Conservation (phyloP, 2,329 filamentous ascomycete genomes). For the Venturia pyrina region DNA sequence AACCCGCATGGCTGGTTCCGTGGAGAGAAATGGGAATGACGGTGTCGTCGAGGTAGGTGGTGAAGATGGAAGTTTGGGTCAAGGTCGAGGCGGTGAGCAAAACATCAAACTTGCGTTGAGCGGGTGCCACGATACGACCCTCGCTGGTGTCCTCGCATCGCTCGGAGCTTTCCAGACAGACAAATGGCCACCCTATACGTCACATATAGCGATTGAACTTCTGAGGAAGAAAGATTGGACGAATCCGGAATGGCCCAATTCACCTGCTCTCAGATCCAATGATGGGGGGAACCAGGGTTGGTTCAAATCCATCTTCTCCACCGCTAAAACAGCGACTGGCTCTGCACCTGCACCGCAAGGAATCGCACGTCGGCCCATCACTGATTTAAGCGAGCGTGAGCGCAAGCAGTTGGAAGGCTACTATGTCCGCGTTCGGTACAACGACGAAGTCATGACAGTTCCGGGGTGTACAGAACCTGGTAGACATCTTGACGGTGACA, state of each 20-base stretch:
- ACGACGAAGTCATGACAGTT: constrained; percentile 70
- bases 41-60: constrained; percentile 32
- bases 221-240: constrained; percentile 47
- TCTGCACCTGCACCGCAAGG: constrained; percentile 20
- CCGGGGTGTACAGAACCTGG: constrained; percentile 69
- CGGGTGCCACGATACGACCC: constrained; percentile 88
- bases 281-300: constrained; percentile 5
- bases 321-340: neutral
- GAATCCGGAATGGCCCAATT: neutral
- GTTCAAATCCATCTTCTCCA: constrained; percentile 5
- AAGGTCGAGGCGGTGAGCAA: constrained; percentile 38
- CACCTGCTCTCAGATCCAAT: constrained; percentile 6
- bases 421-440: constrained; percentile 86
- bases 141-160: constrained; percentile 67
- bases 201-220: constrained; percentile 82
- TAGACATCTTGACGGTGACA: constrained; percentile 78
- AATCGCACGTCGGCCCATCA: constrained; percentile 52
- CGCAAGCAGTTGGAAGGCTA: constrained; percentile 57
- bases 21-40: constrained; percentile 25
- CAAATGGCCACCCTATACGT: constrained; percentile 88
- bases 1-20: constrained; percentile 32
- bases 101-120: constrained; percentile 65
- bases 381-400: constrained; percentile 47
- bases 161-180: constrained; percentile 66
- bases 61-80: constrained; percentile 23